A percentile compares a stretch with the other conserved stretches of the same genome.
Evolutionary conservation across 768 basidiomycete species (phyloP).

Genomic region (Gloeophyllum trabeum): DNA sequence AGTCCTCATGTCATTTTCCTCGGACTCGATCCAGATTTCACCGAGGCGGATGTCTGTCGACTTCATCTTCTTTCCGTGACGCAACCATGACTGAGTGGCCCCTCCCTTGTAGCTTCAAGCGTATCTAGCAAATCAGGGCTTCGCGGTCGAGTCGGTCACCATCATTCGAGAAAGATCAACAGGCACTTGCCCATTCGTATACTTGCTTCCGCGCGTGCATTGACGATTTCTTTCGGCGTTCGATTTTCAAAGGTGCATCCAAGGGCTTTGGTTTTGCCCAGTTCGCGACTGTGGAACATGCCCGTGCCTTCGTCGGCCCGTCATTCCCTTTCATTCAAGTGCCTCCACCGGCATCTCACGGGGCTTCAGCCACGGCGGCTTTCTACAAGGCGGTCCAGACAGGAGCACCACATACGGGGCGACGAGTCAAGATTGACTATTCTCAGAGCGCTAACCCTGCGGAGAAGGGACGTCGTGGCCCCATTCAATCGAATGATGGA

Average conservation of each 20-base stretch:
- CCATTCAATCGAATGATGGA: constrained; percentile 78
- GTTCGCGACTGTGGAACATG: constrained; percentile 78
- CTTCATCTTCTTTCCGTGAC: constrained; percentile 18
- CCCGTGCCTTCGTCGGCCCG: constrained; percentile 84
- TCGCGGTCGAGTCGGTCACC: constrained; percentile 77
- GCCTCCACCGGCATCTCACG: constrained; percentile 84
- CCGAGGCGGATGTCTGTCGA: constrained; percentile 81
- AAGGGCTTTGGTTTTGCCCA: constrained; percentile 97
- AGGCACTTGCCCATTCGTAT: constrained; percentile 87
- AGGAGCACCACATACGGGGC: constrained; percentile 62
- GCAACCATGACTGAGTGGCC: constrained; percentile 12
- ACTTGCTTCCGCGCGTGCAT: constrained; percentile 45
- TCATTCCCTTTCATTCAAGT: constrained; percentile 87
- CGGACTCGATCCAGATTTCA: constrained; percentile 85
- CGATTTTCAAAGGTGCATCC: constrained; percentile 75
- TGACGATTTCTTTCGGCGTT: constrained; percentile 56
- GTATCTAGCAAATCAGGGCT: constrained; percentile 61
- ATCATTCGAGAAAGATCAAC: constrained; percentile 95
- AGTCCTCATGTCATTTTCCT: constrained; percentile 94
- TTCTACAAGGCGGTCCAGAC: constrained; percentile 71
- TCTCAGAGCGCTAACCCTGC: constrained; percentile 75
- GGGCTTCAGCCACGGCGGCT: constrained; percentile 59
- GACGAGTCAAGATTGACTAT: constrained; percentile 92
- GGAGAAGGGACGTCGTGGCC: constrained; percentile 45
- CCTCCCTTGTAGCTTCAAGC: constrained; percentile 57